phyloP scores from a whole-genome alignment of 192 early-diverging fungal species.

The Coemansia sp. region DNA sequence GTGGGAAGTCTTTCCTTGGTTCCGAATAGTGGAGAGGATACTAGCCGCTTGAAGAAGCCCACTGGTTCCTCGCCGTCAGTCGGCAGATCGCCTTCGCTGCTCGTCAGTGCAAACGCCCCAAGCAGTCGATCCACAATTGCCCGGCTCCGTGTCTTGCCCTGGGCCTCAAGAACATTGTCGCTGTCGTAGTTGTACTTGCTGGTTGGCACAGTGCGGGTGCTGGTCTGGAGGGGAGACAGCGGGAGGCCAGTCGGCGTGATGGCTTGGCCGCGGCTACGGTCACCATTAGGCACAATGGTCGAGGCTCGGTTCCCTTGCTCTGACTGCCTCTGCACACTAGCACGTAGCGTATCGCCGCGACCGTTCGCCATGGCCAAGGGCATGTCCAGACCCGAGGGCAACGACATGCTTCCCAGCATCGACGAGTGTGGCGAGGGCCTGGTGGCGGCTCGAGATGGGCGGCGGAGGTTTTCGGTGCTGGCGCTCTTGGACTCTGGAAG shows the following conservation, averaged over 20 bases:
- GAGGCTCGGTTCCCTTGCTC: not conserved
- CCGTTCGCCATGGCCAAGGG: not conserved
- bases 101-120: constrained; percentile 13
- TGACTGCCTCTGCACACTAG: not conserved
- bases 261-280: constrained; percentile 10
- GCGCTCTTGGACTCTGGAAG: constrained; percentile 37
- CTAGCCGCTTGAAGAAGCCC: constrained; percentile 33
- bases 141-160: constrained; percentile 11
- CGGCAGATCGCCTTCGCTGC: not conserved
- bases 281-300: constrained; percentile 3
- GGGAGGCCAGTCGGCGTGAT: constrained; percentile 4
- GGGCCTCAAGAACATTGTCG: constrained; percentile 5
- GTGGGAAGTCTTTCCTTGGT: not conserved
- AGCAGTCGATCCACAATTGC: constrained; percentile 27
- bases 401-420: constrained; percentile 13
- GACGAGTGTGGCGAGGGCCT: constrained; percentile 16
- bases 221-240: constrained; percentile 4
- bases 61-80: not conserved
- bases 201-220: constrained; percentile 14
- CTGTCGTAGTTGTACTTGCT: not conserved
- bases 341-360: not conserved
- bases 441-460: constrained; percentile 11
- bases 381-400: constrained; percentile 9
- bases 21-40: constrained; percentile 22
- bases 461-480: constrained; percentile 34